A percentile compares a stretch with the other conserved stretches of the same genome.
These are phyloP conservation scores for Medicago truncatula DNA, from an alignment of 306 rosid genomes.

Conservation along the genomic window DNA sequence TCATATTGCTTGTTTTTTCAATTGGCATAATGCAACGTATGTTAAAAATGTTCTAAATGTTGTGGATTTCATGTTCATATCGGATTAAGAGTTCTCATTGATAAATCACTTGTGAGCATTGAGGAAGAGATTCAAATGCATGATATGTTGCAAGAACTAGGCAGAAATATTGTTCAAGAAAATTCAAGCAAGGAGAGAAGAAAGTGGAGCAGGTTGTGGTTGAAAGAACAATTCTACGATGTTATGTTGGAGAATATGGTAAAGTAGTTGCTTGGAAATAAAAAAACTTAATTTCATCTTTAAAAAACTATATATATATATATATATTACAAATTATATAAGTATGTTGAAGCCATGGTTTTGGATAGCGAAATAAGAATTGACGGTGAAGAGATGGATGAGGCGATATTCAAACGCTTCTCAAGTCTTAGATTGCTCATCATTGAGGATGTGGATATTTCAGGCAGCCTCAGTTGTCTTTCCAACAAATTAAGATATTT, in stretches of 20 bases:
- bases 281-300: not conserved
- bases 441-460: not conserved
- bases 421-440: not conserved
- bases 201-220: constrained; percentile 41
- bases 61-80: not conserved
- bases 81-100: constrained; percentile 35
- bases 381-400: not conserved
- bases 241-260: not conserved
- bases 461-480: not conserved
- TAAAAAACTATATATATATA: not conserved
- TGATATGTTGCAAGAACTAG: constrained; percentile 5
- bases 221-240: not conserved
- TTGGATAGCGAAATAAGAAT: too few relatives aligned
- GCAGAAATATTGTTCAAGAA: constrained; percentile 6
- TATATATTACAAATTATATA: not conserved
- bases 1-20: constrained; percentile 34
- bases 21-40: accelerated
- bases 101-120: constrained; percentile 28
- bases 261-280: not conserved
- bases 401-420: not conserved
- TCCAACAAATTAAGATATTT: not conserved
- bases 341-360: constrained; percentile 1
- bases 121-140: not conserved
- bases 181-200: not conserved
- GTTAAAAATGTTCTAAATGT: not conserved